phyloP scores from a whole-genome alignment of 306 rosid species.

The Casuarina cunninghamiana region DNA sequence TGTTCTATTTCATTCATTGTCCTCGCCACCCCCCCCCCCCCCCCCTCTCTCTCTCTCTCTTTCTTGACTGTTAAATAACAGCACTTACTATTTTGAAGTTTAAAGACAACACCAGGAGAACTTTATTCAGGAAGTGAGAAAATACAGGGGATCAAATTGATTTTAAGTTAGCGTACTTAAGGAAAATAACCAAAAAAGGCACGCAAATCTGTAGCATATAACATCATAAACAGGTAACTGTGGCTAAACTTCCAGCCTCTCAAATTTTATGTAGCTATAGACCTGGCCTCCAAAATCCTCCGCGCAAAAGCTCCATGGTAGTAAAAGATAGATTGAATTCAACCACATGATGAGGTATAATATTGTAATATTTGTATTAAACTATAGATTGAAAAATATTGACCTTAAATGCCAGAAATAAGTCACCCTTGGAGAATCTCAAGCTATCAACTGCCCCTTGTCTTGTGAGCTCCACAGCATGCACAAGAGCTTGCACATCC shows the following conservation, averaged over 20 bases:
- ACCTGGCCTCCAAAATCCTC: neutral
- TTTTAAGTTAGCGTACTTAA: neutral
- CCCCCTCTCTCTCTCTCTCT: neutral
- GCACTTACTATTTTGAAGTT: neutral
- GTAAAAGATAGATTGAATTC: neutral
- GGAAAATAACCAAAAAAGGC: neutral
- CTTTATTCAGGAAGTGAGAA: conserved; percentile 4
- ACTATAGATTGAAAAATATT: neutral
- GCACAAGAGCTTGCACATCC: conserved; percentile 98
- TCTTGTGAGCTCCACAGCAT: conserved; percentile 97
- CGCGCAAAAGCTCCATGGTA: neutral
- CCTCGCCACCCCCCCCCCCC: no score
- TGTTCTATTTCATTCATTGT: neutral
- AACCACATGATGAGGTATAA: neutral
- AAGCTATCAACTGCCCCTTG: conserved; percentile 98
- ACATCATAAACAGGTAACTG: neutral
- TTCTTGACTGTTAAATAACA: neutral
- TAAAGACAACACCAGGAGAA: neutral
- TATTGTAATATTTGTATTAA: neutral
- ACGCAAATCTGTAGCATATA: neutral
- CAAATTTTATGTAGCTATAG: neutral
- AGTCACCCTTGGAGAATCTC: conserved; percentile 93
- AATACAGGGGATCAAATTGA: neutral
- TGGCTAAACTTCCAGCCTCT: neutral
- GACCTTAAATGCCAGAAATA: conserved; percentile 96